Conservation (phyloP, 1,284 basidiomycete species). For the Apiotrichum porosum region DNA sequence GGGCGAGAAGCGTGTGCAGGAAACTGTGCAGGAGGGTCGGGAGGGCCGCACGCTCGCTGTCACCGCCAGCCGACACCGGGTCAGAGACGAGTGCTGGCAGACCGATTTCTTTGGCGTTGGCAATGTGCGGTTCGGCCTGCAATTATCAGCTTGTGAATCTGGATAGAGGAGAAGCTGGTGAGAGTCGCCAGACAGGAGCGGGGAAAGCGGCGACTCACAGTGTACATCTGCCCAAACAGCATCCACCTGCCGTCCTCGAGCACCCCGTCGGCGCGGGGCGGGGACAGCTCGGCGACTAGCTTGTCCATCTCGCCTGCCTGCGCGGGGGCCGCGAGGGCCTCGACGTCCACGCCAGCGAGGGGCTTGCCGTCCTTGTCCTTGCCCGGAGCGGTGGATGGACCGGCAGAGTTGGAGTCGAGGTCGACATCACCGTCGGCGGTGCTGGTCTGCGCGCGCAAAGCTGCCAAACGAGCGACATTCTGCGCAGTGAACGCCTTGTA, state of each 20-base stretch:
- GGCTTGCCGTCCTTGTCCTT: too few relatives aligned
- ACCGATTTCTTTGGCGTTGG: slow-evolving; percentile 30
- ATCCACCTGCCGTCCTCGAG: slow-evolving; percentile 41
- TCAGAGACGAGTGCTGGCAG: slow-evolving; percentile 25
- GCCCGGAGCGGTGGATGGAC: too few relatives aligned
- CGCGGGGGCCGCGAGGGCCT: background rate
- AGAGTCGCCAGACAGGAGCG: background rate
- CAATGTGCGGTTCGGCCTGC: slow-evolving; percentile 35
- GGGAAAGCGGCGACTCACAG: slow-evolving; percentile 19
- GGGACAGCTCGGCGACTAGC: slow-evolving; percentile 18
- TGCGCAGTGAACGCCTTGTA: slow-evolving; percentile 35
- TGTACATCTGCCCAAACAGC: slow-evolving; percentile 39
- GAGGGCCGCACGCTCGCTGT: slow-evolving; percentile 19
- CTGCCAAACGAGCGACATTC: slow-evolving; percentile 21
- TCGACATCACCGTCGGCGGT: background rate
- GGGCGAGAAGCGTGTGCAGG: slow-evolving; percentile 39
- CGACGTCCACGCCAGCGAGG: background rate
- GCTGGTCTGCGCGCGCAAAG: background rate
- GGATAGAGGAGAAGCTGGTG: too few relatives aligned
- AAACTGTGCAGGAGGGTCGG: slow-evolving; percentile 39
- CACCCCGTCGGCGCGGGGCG: slow-evolving; percentile 38
- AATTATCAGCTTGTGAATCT: too few relatives aligned
- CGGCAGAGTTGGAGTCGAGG: too few relatives aligned
- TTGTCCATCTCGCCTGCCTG: slow-evolving; percentile 17
- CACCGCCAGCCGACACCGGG: slow-evolving; percentile 13